These are phyloP conservation scores for Naegleria fowleri DNA, from an alignment of 208 protist genomes.

Conservation along the genomic window DNA sequence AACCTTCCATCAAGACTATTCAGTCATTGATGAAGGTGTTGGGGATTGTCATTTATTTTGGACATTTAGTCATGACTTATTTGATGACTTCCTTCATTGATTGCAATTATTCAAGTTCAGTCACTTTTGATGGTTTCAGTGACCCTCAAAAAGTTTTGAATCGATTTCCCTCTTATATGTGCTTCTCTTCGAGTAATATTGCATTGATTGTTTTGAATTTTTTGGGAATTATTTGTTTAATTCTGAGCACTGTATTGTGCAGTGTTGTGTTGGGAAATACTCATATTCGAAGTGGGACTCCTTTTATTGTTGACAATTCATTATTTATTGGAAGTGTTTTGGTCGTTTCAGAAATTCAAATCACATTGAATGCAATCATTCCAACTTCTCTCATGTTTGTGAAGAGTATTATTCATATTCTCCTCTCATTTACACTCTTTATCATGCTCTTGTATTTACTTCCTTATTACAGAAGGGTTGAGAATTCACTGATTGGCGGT, in stretches of 20 bases:
- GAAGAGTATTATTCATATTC: neutral
- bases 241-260: neutral
- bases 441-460: neutral
- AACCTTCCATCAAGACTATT: neutral
- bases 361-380: neutral
- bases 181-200: neutral
- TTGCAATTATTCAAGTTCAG: neutral
- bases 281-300: neutral
- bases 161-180: neutral
- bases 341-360: neutral
- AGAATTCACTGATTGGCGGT: neutral
- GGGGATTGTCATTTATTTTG: neutral
- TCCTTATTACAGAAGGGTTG: neutral
- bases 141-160: neutral
- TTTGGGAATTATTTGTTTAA: neutral
- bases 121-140: neutral
- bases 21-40: neutral
- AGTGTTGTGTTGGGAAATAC: neutral
- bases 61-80: neutral
- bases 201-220: neutral
- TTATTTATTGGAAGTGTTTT: neutral
- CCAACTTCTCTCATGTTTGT: neutral
- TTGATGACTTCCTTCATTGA: neutral
- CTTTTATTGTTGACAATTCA: neutral
- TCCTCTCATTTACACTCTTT: neutral